Evolutionary conservation across 106 monocot genomes (phyloP), one percentile per base, ranked within the genome.

Genomic region (Allium sativum): DNA sequence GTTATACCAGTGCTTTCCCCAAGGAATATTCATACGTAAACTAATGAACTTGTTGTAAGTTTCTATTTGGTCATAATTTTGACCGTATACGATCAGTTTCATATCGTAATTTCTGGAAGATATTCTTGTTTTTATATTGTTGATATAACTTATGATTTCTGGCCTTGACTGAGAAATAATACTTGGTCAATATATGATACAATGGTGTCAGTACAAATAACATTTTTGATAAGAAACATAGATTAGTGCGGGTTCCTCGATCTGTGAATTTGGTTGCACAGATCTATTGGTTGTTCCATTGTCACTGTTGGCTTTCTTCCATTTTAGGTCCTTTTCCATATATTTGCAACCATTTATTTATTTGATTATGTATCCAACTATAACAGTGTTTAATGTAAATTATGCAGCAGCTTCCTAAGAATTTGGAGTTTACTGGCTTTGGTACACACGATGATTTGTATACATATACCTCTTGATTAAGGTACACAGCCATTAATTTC

Each of bases 21-120:
- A 64, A 64, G 72, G n/a, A 88, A 83, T 48, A 13, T 31, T 15
- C 21, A 74, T 10, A 64, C 53, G 20, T 68, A 56, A 12, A 60
- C 59, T 45, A 84, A 89, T 65, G 88, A 81, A 55, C 60, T 78
- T n/a, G 22, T 73, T 47, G 42, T 70, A 76, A 83, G 88, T 89
- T 40, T 48, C 13, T 2, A 12, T 10, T 48, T 20, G 18, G 13
- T 2, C 20, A 7, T 48, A 15, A 22, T 42, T 56, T 22, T 7
- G 18, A 40, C 12, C 41, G 41, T 10, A 10, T 65, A 21, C 10
- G 10, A 7, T 43, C 54, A n/a, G 6, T 14, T n/a, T 15, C 8
- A 8, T 5, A 21, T 48, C 21, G 14, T 53, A 50, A 19, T 31
- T 70, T 45, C 18, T 19, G 44, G 18, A 18, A 9, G 18, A 18